Evolutionary conservation across 2,329 filamentous ascomycete species (phyloP).

Genomic region (Cladosporium sp.): DNA sequence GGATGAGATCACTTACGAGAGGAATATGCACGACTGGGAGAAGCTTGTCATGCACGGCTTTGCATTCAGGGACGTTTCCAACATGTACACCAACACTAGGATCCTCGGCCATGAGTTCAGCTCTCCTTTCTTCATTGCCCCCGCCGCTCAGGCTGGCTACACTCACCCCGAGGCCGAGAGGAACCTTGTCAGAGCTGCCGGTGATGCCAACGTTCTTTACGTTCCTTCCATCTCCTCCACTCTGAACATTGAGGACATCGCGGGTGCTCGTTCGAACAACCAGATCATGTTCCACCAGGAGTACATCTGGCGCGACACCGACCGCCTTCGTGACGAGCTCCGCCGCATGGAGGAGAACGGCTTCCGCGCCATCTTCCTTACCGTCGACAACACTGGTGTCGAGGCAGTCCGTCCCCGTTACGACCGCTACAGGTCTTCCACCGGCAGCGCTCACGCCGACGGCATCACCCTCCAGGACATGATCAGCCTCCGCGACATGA

Average conservation of each 20-base stretch:
- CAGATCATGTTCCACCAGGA: conserved; percentile 40
- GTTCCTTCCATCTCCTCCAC: conserved; percentile 38
- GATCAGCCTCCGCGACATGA: conserved; percentile 32
- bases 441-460: conserved; percentile 29
- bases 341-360: conserved; percentile 48
- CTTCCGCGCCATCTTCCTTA: conserved; percentile 38
- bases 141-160: conserved; percentile 87
- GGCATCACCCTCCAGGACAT: conserved; percentile 34
- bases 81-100: conserved; percentile 51
- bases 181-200: conserved; percentile 45
- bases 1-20: conserved; percentile 27
- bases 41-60: conserved; percentile 26
- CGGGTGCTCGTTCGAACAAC: conserved; percentile 22
- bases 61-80: conserved; percentile 22
- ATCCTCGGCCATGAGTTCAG: conserved; percentile 82
- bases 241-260: conserved; percentile 32
- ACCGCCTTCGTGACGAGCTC: conserved; percentile 36
- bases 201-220: conserved; percentile 47
- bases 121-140: conserved; percentile 90
- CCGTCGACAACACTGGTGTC: conserved; percentile 37
- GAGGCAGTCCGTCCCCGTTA: conserved; percentile 35
- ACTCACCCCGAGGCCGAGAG: conserved; percentile 51
- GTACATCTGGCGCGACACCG: conserved; percentile 46
- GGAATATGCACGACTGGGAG: conserved; percentile 25
- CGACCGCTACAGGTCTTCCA: conserved; percentile 28